Base-by-base conservation (phyloP, 2,329 filamentous ascomycete genomes). In the Botrytis squamosa region DNA sequence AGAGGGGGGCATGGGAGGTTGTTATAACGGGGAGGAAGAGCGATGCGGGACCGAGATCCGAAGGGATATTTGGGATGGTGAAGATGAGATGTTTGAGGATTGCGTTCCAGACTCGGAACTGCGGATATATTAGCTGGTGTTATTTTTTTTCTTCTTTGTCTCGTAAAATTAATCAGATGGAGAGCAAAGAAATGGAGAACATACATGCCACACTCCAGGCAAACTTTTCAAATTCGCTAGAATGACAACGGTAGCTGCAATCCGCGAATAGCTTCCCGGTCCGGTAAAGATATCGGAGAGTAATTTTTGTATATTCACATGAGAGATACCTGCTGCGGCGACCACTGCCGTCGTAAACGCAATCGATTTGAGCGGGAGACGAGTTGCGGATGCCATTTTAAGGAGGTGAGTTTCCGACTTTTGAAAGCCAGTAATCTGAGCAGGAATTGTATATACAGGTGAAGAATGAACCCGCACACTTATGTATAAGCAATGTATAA, bases 11-110 rank as follows among this genome's bases (percentile, higher is more conserved):
- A 78, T 87, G 86, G 1, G 88, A 88, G 40, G 84, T 84, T 9
- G 89, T 88, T 57, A 90, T 87, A 22, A 88, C 81, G 33, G 91
- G 88, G 22, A 87, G 85, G 82, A 93, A 93, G 74, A 93, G 84
- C 6, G 77, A 76, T 57, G 79, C 80, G 12, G 81, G 80, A 63
- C 79, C 75, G n/a, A 77, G 55, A 12, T 73, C 42, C 5, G 81
- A 44, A 75, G 81, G 74, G 82, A 82, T 83, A 52, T 78, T 78
- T 57, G 82, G 82, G 33, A 82, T 81, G 60, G 80, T 82, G 72
- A 83, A 82, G 70, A 85, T 79, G 71, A 85, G 80, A 77, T 87
- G 86, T 68, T 79, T 79, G 75, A 85, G 77, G 71, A 86, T 83
- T 67, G 84, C 82, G 75, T 85, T 85, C 78, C 84, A 82, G 73